Evolutionary conservation across 2,329 filamentous ascomycete species (phyloP), one percentile per base, ranked within the genome.

Genomic region (Cladobotryum protrusum): DNA sequence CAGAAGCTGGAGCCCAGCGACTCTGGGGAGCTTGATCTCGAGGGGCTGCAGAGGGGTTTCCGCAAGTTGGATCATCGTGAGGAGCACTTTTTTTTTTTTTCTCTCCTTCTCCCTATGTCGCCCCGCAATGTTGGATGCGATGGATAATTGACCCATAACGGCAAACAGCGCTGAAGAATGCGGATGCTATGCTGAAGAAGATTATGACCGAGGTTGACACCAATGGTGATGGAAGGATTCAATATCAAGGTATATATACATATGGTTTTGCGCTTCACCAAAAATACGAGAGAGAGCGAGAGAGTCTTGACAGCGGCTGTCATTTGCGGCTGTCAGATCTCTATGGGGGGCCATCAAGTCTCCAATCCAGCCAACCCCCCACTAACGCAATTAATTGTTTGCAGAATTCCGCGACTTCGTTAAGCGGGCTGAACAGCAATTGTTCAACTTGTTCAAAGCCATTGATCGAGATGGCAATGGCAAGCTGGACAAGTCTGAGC

Each of bases 381-480:
- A 41, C 37, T 41, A 14, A 41, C 34, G 17, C 42, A 19, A 41
- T 41, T n/a, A 13, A 19, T 35, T 42, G 32, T 18, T 36, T 17
- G n/a, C 18, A 93, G 93, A 99, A 73, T 99, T 99, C 64, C 85
- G 85, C 56, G 78, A 76, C 39, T 97, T 97, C 63, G 89, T 97
- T 63, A 81, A 91, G 61, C 80, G 87, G 52, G 90, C 93, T 39
- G 93, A 99, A 68, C 80, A 80, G 53, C 86, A 96, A 67, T 81
- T 99, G 12, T 85, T 82, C 67, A 68, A 78, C 48, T 81, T 99
- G 18, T 99, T 99, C 71, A 78, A 83, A 59, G 83, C 81, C 56
- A 96, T 99, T 62, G 93, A 99, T 67, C 80, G 78, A 57, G 86
- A 97, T 66, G 76, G 83, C 56, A 87, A 95, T 67, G 92, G 92